Evolutionary conservation across 2,329 filamentous ascomycete genomes (phyloP).

Genomic region (Colletotrichum spaethianum): DNA sequence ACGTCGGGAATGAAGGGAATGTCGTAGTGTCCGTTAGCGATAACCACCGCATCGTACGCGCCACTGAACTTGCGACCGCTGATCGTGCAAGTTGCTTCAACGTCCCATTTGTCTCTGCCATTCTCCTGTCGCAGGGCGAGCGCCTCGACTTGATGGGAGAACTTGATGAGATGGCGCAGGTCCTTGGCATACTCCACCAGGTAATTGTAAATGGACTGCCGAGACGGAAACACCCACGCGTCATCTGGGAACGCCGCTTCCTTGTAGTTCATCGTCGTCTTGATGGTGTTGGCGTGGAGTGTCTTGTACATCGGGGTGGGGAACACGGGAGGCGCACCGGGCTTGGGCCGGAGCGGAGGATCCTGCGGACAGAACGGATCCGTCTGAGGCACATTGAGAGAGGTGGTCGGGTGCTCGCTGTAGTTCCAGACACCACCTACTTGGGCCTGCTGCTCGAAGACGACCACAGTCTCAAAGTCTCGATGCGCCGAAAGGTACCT

Average conservation of each 20-base stretch:
- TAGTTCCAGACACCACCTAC: slow-evolving; percentile 93
- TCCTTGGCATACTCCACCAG: slow-evolving; percentile 79
- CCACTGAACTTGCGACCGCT: slow-evolving; percentile 57
- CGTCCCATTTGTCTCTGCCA: slow-evolving; percentile 70
- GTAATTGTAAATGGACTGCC: slow-evolving; percentile 80
- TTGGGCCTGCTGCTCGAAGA: slow-evolving; percentile 85
- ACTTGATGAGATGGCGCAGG: slow-evolving; percentile 76
- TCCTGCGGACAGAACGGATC: slow-evolving; percentile 74
- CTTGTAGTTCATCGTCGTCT: slow-evolving; percentile 84
- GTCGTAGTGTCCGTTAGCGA: slow-evolving; percentile 83
- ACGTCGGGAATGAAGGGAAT: slow-evolving; percentile 78
- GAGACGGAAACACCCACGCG: slow-evolving; percentile 80
- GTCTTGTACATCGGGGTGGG: slow-evolving; percentile 87
- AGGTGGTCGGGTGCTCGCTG: slow-evolving; percentile 64
- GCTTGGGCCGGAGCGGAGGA: slow-evolving; percentile 67
- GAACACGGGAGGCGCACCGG: slow-evolving; percentile 69
- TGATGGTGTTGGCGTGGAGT: slow-evolving; percentile 90
- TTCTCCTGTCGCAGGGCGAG: slow-evolving; percentile 56
- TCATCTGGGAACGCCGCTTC: slow-evolving; percentile 76
- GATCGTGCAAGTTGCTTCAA: slow-evolving; percentile 67
- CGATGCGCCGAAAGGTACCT: slow-evolving; percentile 84
- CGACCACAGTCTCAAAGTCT: slow-evolving; percentile 76
- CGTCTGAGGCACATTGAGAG: slow-evolving; percentile 76
- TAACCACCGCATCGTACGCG: slow-evolving; percentile 81
- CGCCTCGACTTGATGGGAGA: slow-evolving; percentile 79